Evolutionary conservation across 345 rosid species (phyloP).

Genomic region (Sonneratia caseolaris): DNA sequence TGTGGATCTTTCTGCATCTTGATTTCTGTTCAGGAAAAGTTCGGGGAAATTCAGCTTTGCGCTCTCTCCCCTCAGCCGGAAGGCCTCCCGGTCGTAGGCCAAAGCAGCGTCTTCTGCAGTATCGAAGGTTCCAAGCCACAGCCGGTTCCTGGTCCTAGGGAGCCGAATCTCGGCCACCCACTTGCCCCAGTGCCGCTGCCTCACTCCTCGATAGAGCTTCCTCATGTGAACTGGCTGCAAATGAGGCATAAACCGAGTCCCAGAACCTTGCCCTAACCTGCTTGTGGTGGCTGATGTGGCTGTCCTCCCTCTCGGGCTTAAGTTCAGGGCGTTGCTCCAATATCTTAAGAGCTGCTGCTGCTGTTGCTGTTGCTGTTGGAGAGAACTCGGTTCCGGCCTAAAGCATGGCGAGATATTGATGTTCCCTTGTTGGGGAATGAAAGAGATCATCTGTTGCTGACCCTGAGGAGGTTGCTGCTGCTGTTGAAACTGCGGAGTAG

Average conservation of each 20-base stretch:
- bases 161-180: constrained; percentile 98
- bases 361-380: constrained; percentile 35
- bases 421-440: constrained; percentile 24
- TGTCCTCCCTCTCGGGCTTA: constrained; percentile 66
- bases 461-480: neutral
- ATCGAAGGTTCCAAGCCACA: constrained; percentile 91
- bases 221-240: constrained; percentile 70
- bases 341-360: constrained; percentile 52
- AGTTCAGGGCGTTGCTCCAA: constrained; percentile 53
- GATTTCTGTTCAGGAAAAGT: constrained; percentile 47
- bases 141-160: constrained; percentile 83
- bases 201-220: constrained; percentile 81
- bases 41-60: constrained; percentile 88
- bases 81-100: constrained; percentile 90
- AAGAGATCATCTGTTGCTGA: constrained; percentile 58
- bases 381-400: constrained; percentile 17
- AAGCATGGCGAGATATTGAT: constrained; percentile 17
- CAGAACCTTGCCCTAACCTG: constrained; percentile 22
- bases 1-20: constrained; percentile 11
- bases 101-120: constrained; percentile 86
- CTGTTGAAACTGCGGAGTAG: neutral
- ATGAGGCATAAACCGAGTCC: constrained; percentile 24
- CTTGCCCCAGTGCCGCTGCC: constrained; percentile 97
- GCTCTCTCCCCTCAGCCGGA: constrained; percentile 68
- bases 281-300: neutral